Base-by-base conservation (phyloP, 805 yeast species). In the Saturnispora diversa region DNA sequence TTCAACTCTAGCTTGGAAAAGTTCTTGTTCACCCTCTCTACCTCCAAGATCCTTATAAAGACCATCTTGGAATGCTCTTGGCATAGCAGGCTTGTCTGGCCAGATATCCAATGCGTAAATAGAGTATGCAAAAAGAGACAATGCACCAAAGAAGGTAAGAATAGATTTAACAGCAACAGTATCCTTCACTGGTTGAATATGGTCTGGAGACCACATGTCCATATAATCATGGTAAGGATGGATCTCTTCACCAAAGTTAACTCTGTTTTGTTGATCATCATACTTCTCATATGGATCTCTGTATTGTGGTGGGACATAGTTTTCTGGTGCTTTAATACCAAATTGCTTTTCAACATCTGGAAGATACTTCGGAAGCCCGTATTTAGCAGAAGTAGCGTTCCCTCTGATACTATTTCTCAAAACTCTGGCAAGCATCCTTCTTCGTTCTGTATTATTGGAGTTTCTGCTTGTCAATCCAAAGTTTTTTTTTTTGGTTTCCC, bases 161-260 rank as follows among this genome's bases (percentile, higher is more conserved):
- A 77, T 72, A 58, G 75, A 75, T 50, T 62, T 69, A 39, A 77
- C 59, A 1, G 94, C 94, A 24, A 74, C 70, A 34, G 60, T 55
- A 60, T 82, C 80, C 29, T 72, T 64, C 25, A 77, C 81, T 28
- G 66, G 59, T 50, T 77, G 76, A 58, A 68, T 75, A 54, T 77
- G 72, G 54, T 84, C 94, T 10, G 94, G 92, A 7, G 94, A 74
- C 94, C 94, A 84, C 69, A 83, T 71, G 59, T 84, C 88, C 54
- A 78, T 68, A 59, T 74, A 64, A 55, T 84, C 95, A 50, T 79
- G 82, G 52, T 78, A 75, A 41, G 77, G 75, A 57, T 77, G 78
- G 48, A 84, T 59, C 22, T 86, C 84, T 47, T 84, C 87, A 48
- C 75, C 72, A 49, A 74, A 68, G 66, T 84, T 84, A 63, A 94